Conservation (phyloP, 495 filamentous ascomycete species). For the Xylaria sp. region DNA sequence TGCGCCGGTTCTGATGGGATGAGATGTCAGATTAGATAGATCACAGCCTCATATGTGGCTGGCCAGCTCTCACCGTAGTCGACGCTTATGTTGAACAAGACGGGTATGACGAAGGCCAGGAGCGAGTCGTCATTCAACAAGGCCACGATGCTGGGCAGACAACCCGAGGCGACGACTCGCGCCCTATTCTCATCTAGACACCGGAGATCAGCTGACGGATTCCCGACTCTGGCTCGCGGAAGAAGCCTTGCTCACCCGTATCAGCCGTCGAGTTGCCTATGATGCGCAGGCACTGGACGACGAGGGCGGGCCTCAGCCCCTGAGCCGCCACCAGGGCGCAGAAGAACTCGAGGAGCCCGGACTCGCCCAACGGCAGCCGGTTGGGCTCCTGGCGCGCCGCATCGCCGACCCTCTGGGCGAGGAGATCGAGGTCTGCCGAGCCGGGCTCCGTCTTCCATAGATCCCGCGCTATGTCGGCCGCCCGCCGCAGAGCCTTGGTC, state of each 20-base stretch:
- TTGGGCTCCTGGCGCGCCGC: slow-evolving; percentile 70
- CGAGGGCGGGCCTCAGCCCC: slow-evolving; percentile 41
- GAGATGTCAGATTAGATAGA: slow-evolving; percentile 10
- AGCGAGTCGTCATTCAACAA: slow-evolving; percentile 57
- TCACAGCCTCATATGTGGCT: slow-evolving; percentile 5
- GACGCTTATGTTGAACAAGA: slow-evolving; percentile 75
- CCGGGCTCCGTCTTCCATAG: slow-evolving; percentile 40
- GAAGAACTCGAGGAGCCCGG: slow-evolving; percentile 73
- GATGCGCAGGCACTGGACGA: slow-evolving; percentile 67
- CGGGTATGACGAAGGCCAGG: slow-evolving; percentile 65
- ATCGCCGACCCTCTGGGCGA: slow-evolving; percentile 68
- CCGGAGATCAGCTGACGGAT: slow-evolving; percentile 21
- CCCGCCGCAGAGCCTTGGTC: slow-evolving; percentile 34
- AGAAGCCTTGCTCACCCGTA: slow-evolving; percentile 58
- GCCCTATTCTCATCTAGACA: slow-evolving; percentile 72
- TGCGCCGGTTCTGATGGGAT: slow-evolving; percentile 59
- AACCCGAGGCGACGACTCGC: slow-evolving; percentile 65
- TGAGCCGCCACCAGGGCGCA: slow-evolving; percentile 58
- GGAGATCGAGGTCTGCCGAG: slow-evolving; percentile 51
- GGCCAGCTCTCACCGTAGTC: slow-evolving; percentile 66
- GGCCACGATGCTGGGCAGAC: slow-evolving; percentile 62
- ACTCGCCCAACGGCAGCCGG: slow-evolving; percentile 69
- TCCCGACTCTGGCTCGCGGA: not conserved
- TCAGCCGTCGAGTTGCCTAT: slow-evolving; percentile 86
- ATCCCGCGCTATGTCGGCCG: slow-evolving; percentile 39